Evolutionary conservation across 179 eudicot species (phyloP).

Genomic region (Spergularia azorica): DNA sequence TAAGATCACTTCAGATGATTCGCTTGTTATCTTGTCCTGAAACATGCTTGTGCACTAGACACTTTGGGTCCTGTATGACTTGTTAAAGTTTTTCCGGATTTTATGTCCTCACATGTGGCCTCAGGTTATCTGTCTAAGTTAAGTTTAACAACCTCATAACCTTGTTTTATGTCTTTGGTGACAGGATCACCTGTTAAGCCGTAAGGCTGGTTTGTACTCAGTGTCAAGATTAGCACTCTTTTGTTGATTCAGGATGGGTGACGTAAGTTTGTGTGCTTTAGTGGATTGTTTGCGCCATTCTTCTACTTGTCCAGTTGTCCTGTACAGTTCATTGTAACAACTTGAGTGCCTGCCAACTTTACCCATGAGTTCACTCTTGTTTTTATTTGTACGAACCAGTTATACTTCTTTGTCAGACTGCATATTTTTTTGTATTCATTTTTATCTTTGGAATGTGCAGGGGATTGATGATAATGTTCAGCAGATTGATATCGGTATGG

Average conservation of each 20-base stretch:
- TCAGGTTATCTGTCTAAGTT: not conserved
- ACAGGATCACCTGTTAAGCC: not conserved
- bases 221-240: not conserved
- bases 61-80: not conserved
- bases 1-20: not conserved
- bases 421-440: not conserved
- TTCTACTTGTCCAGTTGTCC: not conserved
- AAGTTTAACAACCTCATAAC: not conserved
- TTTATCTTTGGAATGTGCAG: slow-evolving; percentile 32
- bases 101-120: not conserved
- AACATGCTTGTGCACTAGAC: not conserved
- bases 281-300: not conserved
- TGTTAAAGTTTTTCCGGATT: not conserved
- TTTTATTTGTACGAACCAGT: too few relatives aligned
- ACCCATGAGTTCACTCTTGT: too few relatives aligned
- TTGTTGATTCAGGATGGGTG: slow-evolving; percentile 17
- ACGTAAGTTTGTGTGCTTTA: slow-evolving; percentile 10
- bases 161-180: not conserved
- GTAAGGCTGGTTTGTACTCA: not conserved
- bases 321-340: not conserved
- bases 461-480: slow-evolving; percentile 36
- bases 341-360: not conserved
- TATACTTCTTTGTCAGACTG: not conserved
- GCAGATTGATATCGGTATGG: slow-evolving; percentile 32
- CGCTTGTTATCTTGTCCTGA: not conserved